Base-by-base conservation (phyloP, 2,329 filamentous ascomycete genomes). In the Talaromyces sp. region DNA sequence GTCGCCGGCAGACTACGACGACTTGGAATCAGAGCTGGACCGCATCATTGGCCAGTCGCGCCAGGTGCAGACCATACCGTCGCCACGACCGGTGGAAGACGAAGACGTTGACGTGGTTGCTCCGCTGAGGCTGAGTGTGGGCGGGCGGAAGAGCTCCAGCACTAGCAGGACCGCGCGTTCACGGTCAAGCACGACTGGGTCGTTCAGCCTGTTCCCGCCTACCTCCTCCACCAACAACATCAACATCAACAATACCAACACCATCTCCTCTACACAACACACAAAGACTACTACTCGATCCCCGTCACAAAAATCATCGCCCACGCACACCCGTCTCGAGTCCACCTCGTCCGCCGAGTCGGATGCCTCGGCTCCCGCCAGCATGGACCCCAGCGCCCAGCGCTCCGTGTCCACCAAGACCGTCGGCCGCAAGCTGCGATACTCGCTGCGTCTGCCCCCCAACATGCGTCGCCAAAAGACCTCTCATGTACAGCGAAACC, bases 1-100 rank as follows among this genome's bases (percentile, higher is more conserved):
- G 9, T 70, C 70, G 8, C 67, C 74, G 63, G 75, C 74, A 1
- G 69, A 74, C n/a, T 65, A 71, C 30, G 75, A 71, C 30, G 75
- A 77, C 9, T 65, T 78, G 56, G 73, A 75, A 52, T 66, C 68
- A 22, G 70, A 73, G 19, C 68, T 76, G 28, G 66, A 68, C 19
- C 65, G 65, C 15, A 67, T 75, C 44, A 62, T 62, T 30, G 61
- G n/a, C 28, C 25, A 67, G 57, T 49, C 53, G 1, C 58, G 42
- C 54, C 39, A 39, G n/a, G 55, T 32, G n/a, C 33, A 42, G 27
- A 56, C 17, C 13, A 17, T n/a, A 3, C 49, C 30, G 6, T 49
- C 44, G 30, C 49, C 44, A 2, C 39, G 22, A 10, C 39, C 30
- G 4, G 15, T 13, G 2, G 51, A 53, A 7, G 52, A 52, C 2